Base-by-base conservation (phyloP, 441 rosid genomes). In the Jatropha multifida region DNA sequence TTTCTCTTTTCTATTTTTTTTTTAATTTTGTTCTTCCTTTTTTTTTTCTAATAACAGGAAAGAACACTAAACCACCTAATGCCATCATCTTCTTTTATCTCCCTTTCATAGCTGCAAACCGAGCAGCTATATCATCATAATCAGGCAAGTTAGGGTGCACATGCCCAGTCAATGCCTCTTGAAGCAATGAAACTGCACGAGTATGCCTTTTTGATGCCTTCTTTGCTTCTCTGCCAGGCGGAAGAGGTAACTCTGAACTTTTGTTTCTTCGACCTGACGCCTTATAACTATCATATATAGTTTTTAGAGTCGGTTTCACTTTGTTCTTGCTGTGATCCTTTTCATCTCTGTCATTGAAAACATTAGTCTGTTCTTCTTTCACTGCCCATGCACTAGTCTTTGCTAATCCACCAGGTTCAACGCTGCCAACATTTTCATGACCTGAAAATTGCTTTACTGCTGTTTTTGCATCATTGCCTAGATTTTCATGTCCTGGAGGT, bases 71-170 rank as follows among this genome's bases (percentile, higher is more conserved):
- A 13, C 4, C 55, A 69, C 55, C 70, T 71, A 65, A 3, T 54
- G 51, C 49, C 37, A 20, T 56, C 13, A 13, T 27, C 26, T 20
- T 52, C 14, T 23, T 5, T 15, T 65, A 81, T 65, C 82, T 82
- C 81, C 87, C 77, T 93, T 90, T 82, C 73, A 7, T 90, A 27
- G 93, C 88, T 17, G 97, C 92, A 78, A 95, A 77, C 27, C 88
- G 88, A 9, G 98, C 97, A 7, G 92, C 94, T 86, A 95, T 77
- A 73, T 88, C 92, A 52, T 93, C 98, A 65, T 85, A 93, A 76
- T 92, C 87, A 0, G 98, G 99, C 75, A 95, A 83, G 71, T 90
- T 93, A 1, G 97, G 99, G 80, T 93, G 98, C 75, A 92, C 97
- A 48, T 89, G 93, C n/a, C 78, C 79, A 74, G 75, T 76, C 4